Evolutionary conservation across 176 grass and related monocot genomes (phyloP).

Genomic region (Microstegium vimineum): DNA sequence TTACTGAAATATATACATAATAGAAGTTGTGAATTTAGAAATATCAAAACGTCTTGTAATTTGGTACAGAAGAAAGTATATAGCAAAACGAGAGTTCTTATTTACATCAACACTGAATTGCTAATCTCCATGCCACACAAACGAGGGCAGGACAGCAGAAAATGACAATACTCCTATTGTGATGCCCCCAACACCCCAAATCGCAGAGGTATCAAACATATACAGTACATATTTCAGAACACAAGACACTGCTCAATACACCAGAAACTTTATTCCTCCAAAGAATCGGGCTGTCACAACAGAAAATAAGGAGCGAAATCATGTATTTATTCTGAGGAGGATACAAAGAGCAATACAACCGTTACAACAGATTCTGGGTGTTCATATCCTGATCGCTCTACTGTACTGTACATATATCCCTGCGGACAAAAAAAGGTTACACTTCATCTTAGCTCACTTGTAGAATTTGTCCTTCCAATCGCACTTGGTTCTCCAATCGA

Average conservation of each 20-base stretch:
- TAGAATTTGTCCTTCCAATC: slow-evolving; percentile 54
- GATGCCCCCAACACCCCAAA: neutral
- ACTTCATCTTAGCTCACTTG: slow-evolving; percentile 63
- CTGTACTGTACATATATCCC: slow-evolving; percentile 74
- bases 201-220: neutral
- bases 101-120: neutral
- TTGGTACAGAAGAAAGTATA: too few species aligned
- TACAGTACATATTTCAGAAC: neutral
- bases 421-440: slow-evolving; percentile 38
- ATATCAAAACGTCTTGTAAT: too few species aligned
- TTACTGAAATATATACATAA: too few species aligned
- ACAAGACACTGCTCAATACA: neutral
- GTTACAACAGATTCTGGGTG: slow-evolving; percentile 51
- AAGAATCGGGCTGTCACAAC: slow-evolving; percentile 4
- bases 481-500: slow-evolving; percentile 73
- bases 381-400: slow-evolving; percentile 57
- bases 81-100: neutral
- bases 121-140: neutral
- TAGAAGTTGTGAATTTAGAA: too few species aligned
- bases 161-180: neutral
- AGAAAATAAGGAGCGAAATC: neutral
- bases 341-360: slow-evolving; percentile 45
- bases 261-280: slow-evolving; percentile 16
- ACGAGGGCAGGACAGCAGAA: neutral
- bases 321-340: slow-evolving; percentile 46